Base-by-base conservation (phyloP, 768 basidiomycete genomes). In the Suillus americanus region DNA sequence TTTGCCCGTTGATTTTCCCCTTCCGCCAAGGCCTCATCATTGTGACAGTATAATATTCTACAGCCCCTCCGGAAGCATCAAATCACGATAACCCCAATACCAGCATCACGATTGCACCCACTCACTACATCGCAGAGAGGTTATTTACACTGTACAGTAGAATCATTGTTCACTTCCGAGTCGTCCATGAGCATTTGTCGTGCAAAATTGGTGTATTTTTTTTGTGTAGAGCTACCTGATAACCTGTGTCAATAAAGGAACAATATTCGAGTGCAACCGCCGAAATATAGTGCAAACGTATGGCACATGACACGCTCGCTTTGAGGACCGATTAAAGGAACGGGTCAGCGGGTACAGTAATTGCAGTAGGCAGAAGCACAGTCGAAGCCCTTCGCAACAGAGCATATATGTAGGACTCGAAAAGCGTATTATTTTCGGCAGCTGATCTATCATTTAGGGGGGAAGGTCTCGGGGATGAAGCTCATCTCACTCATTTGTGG, bases 1-100 rank as follows among this genome's bases (percentile, higher is more conserved):
- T 65, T 80, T 38, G 69, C 72, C 4, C 64, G 65, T 40, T 71
- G 40, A 61, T 62, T 25, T 37, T n/a, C 6, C 37, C 35, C 54
- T n/a, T n/a, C 10, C 37, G 10, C 6, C 23, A 28, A 18, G 62
- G n/a, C 10, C 8, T 28, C 25, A 5, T 10, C 45, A 20, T 20
- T 14, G 18, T 53, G 18, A 30, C 13, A 14, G 14, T 50, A 16
- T 48, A 10, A 48, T 23, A 5, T 14, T 13, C 9, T 3, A 7
- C 13, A 7, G 25, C 2, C 48, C 23, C 25, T 20, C 16, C 5
- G 33, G 51, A 53, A 30, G 14, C 25, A 50, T 8, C 50, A 28
- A 50, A 16, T 30, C 18, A 53, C 18, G 30, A 53, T 10, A 12
- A 20, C 18, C 9, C 18, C 18, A 33, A 45, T n/a, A n/a, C 9